Evolutionary conservation across 2,329 filamentous ascomycete species (phyloP).

Genomic region (Paecilomyces sp.): DNA sequence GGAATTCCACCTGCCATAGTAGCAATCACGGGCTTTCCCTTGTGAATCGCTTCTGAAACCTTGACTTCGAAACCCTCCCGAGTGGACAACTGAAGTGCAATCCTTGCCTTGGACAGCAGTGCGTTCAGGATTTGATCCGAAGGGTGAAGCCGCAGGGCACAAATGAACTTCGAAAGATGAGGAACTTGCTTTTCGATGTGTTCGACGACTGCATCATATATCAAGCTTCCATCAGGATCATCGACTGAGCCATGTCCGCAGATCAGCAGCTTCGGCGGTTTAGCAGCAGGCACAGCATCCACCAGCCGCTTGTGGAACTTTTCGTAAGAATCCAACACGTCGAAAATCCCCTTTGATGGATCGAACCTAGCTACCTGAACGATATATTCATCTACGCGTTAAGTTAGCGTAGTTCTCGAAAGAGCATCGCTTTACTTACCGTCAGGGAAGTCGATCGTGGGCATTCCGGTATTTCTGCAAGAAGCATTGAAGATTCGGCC

Average conservation of each 20-base stretch:
- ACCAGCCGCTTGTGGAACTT: constrained; percentile 59
- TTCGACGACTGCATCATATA: constrained; percentile 66
- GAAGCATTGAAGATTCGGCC: constrained; percentile 63
- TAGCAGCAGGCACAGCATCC: constrained; percentile 39
- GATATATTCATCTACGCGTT: constrained; percentile 57
- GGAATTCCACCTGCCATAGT: constrained; percentile 73
- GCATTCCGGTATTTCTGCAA: constrained; percentile 49
- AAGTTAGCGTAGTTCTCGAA: constrained; percentile 42
- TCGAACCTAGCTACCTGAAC: constrained; percentile 77
- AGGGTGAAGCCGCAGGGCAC: constrained; percentile 68
- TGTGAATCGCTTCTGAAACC: constrained; percentile 74
- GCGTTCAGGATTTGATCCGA: constrained; percentile 76
- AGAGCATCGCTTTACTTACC: constrained; percentile 11
- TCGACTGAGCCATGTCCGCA: constrained; percentile 75
- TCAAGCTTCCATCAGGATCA: constrained; percentile 65
- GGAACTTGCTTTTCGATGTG: constrained; percentile 58
- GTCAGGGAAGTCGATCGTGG: constrained; percentile 32
- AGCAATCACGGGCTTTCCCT: constrained; percentile 70
- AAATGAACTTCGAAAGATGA: constrained; percentile 57
- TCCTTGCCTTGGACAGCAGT: constrained; percentile 62
- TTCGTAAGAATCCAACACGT: constrained; percentile 68
- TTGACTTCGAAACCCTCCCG: constrained; percentile 83
- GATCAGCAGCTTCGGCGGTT: constrained; percentile 64
- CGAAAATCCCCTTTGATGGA: constrained; percentile 73
- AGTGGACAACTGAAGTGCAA: constrained; percentile 72